Evolutionary conservation across 2,329 filamentous ascomycete genomes (phyloP), one percentile per base, ranked within the genome.

Genomic region (Hawksworthiomyces lignivorus): DNA sequence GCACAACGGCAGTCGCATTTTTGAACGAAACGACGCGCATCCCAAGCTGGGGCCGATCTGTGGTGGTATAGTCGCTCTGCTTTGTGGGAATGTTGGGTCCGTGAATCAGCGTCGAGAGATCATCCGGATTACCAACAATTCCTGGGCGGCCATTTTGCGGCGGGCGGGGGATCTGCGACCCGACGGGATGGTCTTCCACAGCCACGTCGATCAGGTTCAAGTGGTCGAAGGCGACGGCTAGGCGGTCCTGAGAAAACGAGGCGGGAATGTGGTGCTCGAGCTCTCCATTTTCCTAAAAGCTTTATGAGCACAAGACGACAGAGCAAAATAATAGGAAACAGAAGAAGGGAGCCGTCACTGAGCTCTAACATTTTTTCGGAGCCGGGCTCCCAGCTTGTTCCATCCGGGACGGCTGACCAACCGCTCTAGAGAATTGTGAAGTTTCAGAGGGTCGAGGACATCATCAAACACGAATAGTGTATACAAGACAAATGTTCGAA

Each of bases 301-400:
- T 17, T 20, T 11, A 18, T 19, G 20, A 38, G 26, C 4, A 30
- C 12, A 17, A 7, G 3, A n/a, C 8, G 19, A 28, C 7, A 15
- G 17, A 19, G n/a, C n/a, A 29, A 33, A 12, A 18, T 21, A 33
- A 19, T 14, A 14, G 21, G 9, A 10, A 28, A 36, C 9, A 28
- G 26, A 33, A 7, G 12, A 39, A 41, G 17, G n/a, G n/a, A n/a
- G n/a, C n/a, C n/a, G n/a, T n/a, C n/a, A n/a, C n/a, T n/a, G n/a
- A n/a, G n/a, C n/a, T n/a, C n/a, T n/a, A 7, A 44, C 37, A 49
- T 61, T 63, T 18, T 55, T 26, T 12, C 67, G 54, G n/a, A 72
- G 47, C 5, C 69, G 59, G 6, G 66, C 70, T 0, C 66, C 68
- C 1, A 73, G 48, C 45, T 68, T 68, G 21, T 58, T 59, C 70